Percentiles rank a stretch among this genome's conserved stretches.
These are phyloP conservation scores for Lasiosphaeris hirsuta DNA, from an alignment of 495 filamentous ascomycete genomes.

Conservation along the genomic window DNA sequence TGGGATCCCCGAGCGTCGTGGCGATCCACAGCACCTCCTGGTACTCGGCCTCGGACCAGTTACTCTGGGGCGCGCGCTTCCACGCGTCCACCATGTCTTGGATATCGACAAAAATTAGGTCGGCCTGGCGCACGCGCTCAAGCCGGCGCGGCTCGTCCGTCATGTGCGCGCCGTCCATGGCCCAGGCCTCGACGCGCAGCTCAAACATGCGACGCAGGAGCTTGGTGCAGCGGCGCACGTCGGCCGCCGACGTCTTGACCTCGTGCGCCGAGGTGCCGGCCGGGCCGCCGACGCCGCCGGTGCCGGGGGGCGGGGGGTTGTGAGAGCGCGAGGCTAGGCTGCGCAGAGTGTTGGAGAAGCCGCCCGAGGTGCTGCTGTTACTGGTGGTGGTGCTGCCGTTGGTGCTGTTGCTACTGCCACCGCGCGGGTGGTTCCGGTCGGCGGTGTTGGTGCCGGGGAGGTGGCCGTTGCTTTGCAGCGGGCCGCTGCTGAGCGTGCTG, in stretches of 20 bases:
- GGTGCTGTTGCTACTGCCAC: neutral
- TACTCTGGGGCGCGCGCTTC: slow-evolving; percentile 1
- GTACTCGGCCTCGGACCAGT: slow-evolving; percentile 17
- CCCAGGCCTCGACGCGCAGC: slow-evolving; percentile 17
- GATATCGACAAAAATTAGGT: slow-evolving; percentile 14
- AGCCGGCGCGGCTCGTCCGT: neutral
- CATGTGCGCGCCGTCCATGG: slow-evolving; percentile 6
- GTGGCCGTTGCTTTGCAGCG: too few species aligned
- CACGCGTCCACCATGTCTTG: slow-evolving; percentile 11
- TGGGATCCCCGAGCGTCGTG: slow-evolving; percentile 7
- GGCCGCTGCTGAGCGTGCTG: too few species aligned
- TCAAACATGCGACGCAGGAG: slow-evolving; percentile 15
- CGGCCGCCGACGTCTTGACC: slow-evolving; percentile 6
- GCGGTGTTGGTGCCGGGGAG: too few species aligned
- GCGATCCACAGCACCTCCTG: slow-evolving; percentile 13
- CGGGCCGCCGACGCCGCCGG: neutral
- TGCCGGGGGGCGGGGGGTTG: neutral
- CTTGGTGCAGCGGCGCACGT: slow-evolving; percentile 18
- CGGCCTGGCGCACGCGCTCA: slow-evolving; percentile 7
- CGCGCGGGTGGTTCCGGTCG: too few species aligned
- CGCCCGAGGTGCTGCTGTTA: neutral
- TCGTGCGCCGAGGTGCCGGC: slow-evolving; percentile 3
- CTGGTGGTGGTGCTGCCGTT: neutral
- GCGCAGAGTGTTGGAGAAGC: neutral
- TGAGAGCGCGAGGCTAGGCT: neutral